Conservation (phyloP, 2,329 filamentous ascomycete species). For the Pestalotiopsis sp. region DNA sequence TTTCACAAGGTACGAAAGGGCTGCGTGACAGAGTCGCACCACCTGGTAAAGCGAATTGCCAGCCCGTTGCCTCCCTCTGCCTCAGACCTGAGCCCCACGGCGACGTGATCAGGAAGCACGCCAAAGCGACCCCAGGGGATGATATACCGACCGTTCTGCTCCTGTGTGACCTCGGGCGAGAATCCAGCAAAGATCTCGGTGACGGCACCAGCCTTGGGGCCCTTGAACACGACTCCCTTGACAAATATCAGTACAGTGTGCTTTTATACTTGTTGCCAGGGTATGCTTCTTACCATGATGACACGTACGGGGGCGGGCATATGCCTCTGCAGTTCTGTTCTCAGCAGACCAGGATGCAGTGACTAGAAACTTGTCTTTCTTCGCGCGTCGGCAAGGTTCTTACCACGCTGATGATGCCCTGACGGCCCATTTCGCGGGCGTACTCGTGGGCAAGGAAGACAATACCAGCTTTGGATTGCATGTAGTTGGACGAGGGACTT, state of each 20-base stretch:
- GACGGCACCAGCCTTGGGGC: constrained; percentile 37
- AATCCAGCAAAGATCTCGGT: constrained; percentile 42
- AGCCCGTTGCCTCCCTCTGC: constrained; percentile 15
- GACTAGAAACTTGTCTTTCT: constrained; percentile 1
- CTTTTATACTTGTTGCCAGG: neutral
- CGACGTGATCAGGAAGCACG: constrained; percentile 15
- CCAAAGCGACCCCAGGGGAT: constrained; percentile 29
- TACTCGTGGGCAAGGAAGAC: constrained; percentile 4
- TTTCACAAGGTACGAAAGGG: no score
- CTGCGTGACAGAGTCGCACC: constrained; percentile 13
- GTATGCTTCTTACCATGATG: constrained; percentile 10
- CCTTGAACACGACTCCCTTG: constrained; percentile 27
- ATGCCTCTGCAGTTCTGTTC: constrained; percentile 17
- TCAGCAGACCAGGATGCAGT: constrained; percentile 16
- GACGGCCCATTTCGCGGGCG: neutral
- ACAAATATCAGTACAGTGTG: neutral
- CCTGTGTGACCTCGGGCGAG: constrained; percentile 34
- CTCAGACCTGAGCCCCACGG: constrained; percentile 10
- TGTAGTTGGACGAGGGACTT: neutral
- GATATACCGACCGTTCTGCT: constrained; percentile 30
- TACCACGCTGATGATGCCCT: constrained; percentile 13
- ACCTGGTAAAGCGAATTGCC: constrained; percentile 14
- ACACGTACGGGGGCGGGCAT: constrained; percentile 10
- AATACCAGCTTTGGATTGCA: constrained; percentile 5
- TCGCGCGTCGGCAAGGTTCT: neutral